Percentiles rank a stretch among this genome's conserved stretches.
Conservation (phyloP, 129 eudicot genomes). For the Chrysanthemum makinoi region DNA sequence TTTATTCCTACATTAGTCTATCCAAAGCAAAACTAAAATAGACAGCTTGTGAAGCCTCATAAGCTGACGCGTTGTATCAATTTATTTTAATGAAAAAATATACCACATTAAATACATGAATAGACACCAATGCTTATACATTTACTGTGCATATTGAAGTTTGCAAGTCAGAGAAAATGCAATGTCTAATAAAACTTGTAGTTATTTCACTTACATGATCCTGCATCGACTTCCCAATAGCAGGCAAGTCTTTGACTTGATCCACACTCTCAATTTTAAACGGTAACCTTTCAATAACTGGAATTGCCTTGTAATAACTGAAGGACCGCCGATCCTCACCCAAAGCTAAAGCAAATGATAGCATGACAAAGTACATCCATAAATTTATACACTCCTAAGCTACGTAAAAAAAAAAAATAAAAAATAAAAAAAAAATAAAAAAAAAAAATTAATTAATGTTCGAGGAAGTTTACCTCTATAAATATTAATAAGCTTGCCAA, state of each 20-base stretch:
- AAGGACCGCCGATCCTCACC: conserved; percentile 95
- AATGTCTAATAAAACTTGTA: not conserved
- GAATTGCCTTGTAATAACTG: conserved; percentile 92
- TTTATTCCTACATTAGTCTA: no score
- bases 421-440: no score
- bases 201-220: conserved; percentile 70
- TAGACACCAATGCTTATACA: not conserved
- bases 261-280: conserved; percentile 77
- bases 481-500: conserved; percentile 82
- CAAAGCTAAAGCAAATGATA: conserved; percentile 50
- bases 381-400: conserved; percentile 13
- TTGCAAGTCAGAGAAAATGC: conserved; percentile 3
- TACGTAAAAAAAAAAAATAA: conserved; percentile 4
- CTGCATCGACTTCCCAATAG: conserved; percentile 88
- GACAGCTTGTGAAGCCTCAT: no score
- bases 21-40: no score
- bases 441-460: no score
- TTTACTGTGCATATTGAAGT: conserved; percentile 13
- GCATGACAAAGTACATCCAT: conserved; percentile 12
- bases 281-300: conserved; percentile 89
- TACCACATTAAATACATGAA: conserved; percentile 5
- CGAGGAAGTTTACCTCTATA: conserved; percentile 65
- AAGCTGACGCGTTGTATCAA: no score
- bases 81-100: not conserved
- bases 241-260: conserved; percentile 82